A percentile compares a stretch with the other conserved stretches of the same genome.
Conservation (phyloP, 1,284 basidiomycete species). For the Ustilago xerochloae region DNA sequence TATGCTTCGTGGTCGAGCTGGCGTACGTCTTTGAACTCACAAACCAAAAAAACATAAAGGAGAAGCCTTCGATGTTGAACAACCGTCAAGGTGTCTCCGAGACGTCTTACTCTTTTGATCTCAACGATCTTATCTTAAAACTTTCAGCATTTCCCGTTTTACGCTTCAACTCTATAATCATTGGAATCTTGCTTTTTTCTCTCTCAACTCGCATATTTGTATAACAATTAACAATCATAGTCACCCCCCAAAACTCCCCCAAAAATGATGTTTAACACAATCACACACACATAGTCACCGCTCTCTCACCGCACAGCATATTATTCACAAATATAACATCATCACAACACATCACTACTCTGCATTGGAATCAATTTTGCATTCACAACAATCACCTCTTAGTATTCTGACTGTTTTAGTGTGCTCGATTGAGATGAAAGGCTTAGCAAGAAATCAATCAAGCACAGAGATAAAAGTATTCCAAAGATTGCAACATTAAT, state of each 20-base stretch:
- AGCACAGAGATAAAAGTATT: no score
- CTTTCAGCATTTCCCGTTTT: constrained; percentile 7
- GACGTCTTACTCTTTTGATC: constrained; percentile 15
- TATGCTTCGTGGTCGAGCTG: constrained; percentile 13
- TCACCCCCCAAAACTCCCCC: no score
- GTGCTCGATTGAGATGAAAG: no score
- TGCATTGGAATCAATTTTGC: no score
- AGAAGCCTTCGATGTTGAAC: constrained; percentile 15
- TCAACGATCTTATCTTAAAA: constrained; percentile 26
- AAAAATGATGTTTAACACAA: neutral
- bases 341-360: no score
- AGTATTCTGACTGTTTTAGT: no score
- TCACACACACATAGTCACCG: constrained; percentile 1
- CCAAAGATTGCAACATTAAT: no score
- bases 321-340: neutral
- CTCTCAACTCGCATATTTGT: neutral
- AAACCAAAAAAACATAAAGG: neutral
- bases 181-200: neutral
- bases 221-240: no score
- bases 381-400: no score
- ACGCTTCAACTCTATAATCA: constrained; percentile 34
- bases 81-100: constrained; percentile 28
- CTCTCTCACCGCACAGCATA: neutral
- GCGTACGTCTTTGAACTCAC: constrained; percentile 17
- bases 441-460: no score